Evolutionary conservation across 2,329 filamentous ascomycete species (phyloP).

Genomic region (Acephala macrosclerotiorum): DNA sequence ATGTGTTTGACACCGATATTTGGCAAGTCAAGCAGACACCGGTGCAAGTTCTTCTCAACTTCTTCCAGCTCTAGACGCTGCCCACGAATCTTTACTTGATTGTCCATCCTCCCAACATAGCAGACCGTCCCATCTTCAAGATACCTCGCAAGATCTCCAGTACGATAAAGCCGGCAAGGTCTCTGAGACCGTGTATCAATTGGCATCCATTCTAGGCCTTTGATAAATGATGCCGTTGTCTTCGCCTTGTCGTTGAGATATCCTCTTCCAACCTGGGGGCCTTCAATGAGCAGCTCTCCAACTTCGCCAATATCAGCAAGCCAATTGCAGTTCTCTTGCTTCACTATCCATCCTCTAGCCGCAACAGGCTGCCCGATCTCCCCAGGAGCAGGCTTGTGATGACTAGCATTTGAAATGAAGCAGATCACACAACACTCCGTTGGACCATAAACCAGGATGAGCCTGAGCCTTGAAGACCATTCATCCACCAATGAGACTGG

Average conservation of each 20-base stretch:
- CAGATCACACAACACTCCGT: constrained; percentile 14
- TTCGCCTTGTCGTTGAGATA: constrained; percentile 67
- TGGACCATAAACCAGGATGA: constrained; percentile 4
- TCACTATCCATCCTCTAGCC: constrained; percentile 47
- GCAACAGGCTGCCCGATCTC: constrained; percentile 14
- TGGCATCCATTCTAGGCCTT: constrained; percentile 55
- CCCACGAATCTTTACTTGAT: constrained; percentile 69
- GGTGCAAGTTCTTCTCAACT: constrained; percentile 38
- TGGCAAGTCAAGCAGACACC: background rate
- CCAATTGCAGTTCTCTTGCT: constrained; percentile 25
- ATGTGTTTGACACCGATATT: background rate
- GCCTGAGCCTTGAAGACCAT: background rate
- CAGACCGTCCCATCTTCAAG: constrained; percentile 56
- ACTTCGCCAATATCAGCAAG: constrained; percentile 35
- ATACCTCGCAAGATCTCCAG: constrained; percentile 64
- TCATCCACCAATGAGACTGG: background rate
- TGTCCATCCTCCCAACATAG: constrained; percentile 69
- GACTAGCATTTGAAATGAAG: background rate
- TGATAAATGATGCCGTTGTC: constrained; percentile 64
- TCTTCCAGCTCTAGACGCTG: constrained; percentile 61
- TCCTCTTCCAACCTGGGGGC: constrained; percentile 65
- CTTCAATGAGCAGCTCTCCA: constrained; percentile 44
- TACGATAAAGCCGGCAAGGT: constrained; percentile 58
- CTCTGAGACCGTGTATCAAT: constrained; percentile 39
- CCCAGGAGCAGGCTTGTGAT: constrained; percentile 7